Evolutionary conservation across 371 early-diverging fungal genomes (phyloP), one percentile per base, ranked within the genome.

Genomic region (Mortierella polycephala): DNA sequence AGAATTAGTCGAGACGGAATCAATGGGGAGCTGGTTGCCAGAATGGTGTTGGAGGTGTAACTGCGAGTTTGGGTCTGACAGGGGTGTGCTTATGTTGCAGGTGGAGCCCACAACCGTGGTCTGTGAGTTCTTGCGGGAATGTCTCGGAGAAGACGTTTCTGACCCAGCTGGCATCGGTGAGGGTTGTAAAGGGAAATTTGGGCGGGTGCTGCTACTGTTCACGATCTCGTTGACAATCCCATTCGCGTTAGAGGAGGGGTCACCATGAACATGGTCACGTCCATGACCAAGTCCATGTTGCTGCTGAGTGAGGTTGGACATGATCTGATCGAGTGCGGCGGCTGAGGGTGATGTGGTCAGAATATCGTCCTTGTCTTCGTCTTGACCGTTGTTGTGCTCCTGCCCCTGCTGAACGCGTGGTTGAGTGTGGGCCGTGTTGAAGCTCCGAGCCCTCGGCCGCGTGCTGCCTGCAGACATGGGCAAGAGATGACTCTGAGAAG

Each of bases 351-450:
- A 67, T 1, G 47, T 16, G 6, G n/a, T 39, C 41, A 46, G 40
- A 7, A 37, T 12, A 2, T 39, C 21, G 23, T 13, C 20, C n/a
- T 63, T 23, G 52, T 58, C 58, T 39, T 39, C 23, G 9, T 50
- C 11, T 8, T 56, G 62, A 21, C 7, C 23, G 42, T 20, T 16
- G 18, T 63, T 45, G 46, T 63, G 55, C 20, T 45, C 16, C 7
- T 54, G 63, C 52, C 42, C 52, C n/a, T 49, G 71, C 18, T 46
- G 71, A 51, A 37, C 42, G 45, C 39, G 53, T 10, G 30, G 45
- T 37, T 72, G 66, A 37, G 60, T 37, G 18, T 66, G 62, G 37
- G 67, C 74, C 14, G 52, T 57, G 57, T 65, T 75, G 69, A 69
- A 46, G 51, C 75, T 75, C 57, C 62, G 21, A 51, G 69, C 51